Conservation (phyloP, 2,329 filamentous ascomycete species). For the Fusarium metavorans region DNA sequence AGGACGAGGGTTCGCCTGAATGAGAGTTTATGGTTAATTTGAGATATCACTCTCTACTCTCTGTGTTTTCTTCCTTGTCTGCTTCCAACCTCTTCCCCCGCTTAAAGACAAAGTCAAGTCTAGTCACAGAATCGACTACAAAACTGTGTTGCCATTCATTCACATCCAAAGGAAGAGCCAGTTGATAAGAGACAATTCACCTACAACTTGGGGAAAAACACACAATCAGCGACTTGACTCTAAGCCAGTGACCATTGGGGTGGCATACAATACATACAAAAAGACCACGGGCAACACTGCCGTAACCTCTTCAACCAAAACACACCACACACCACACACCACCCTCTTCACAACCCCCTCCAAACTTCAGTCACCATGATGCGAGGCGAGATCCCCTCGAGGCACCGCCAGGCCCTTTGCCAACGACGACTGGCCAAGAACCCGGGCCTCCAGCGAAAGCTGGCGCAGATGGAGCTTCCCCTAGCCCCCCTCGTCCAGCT, state of each 20-base stretch:
- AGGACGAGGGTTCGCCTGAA: slow-evolving; percentile 24
- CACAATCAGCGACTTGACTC: slow-evolving; percentile 15
- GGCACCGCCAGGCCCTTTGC: slow-evolving; percentile 47
- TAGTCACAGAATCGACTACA: slow-evolving; percentile 18
- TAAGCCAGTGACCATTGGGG: slow-evolving; percentile 6
- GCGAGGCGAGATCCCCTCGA: slow-evolving; percentile 48
- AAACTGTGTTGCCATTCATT: slow-evolving; percentile 17
- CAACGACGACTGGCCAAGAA: slow-evolving; percentile 55
- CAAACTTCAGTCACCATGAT: slow-evolving; percentile 45
- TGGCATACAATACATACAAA: slow-evolving; percentile 12
- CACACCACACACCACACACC: background rate
- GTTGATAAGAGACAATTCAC: slow-evolving; percentile 29
- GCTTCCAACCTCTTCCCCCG: background rate
- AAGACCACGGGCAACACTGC: slow-evolving; percentile 1
- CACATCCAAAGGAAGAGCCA: slow-evolving; percentile 17
- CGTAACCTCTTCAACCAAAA: background rate
- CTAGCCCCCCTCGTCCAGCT: slow-evolving; percentile 76
- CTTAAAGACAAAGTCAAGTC: background rate
- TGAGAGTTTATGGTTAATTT: slow-evolving; percentile 9
- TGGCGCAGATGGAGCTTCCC: slow-evolving; percentile 73
- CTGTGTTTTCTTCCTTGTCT: background rate
- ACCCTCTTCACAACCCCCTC: background rate
- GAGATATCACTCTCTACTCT: slow-evolving; percentile 19
- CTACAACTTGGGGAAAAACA: background rate
- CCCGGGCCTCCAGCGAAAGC: slow-evolving; percentile 69